A percentile compares a stretch with the other conserved stretches of the same genome.
These are phyloP conservation scores for Blastobotrys indianensis DNA, from an alignment of 1,139 yeast genomes.

Conservation along the genomic window DNA sequence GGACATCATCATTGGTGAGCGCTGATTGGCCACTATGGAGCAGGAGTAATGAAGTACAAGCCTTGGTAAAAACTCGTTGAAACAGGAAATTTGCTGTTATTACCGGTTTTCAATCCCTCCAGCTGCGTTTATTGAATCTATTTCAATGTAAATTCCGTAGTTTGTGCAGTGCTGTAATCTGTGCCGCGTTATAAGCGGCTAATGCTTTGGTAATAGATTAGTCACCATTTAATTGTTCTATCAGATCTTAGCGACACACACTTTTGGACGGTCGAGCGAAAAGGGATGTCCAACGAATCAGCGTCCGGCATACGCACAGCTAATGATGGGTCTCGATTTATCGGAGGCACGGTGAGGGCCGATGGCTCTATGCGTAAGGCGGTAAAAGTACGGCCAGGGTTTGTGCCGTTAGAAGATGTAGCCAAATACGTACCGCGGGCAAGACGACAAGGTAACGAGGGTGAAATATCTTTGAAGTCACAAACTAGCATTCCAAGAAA, in stretches of 20 bases:
- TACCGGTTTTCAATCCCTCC: too few species aligned
- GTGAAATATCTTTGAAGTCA: not conserved
- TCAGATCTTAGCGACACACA: too few species aligned
- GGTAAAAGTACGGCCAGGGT: conserved; percentile 38
- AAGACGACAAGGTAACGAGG: conserved; percentile 9
- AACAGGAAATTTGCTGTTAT: too few species aligned
- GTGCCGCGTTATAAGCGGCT: too few species aligned
- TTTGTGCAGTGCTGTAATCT: not conserved
- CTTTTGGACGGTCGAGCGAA: too few species aligned
- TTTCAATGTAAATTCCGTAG: not conserved
- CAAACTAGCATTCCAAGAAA: not conserved
- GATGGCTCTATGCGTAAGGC: conserved; percentile 38
- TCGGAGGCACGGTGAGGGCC: conserved; percentile 32
- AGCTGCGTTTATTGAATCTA: too few species aligned
- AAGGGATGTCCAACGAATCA: not conserved
- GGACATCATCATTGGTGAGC: too few species aligned
- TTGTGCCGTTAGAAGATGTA: conserved; percentile 35
- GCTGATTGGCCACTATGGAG: not conserved
- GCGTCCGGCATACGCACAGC: conserved; percentile 12
- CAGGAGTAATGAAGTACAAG: too few species aligned
- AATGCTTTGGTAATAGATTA: too few species aligned
- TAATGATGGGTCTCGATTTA: conserved; percentile 24
- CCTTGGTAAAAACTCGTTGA: too few species aligned
- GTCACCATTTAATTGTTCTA: not conserved
- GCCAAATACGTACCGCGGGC: conserved; percentile 30